A percentile compares a stretch with the other conserved stretches of the same genome.
Conservation (phyloP, 306 rosid genomes). For the Pterocarpus santalinus region DNA sequence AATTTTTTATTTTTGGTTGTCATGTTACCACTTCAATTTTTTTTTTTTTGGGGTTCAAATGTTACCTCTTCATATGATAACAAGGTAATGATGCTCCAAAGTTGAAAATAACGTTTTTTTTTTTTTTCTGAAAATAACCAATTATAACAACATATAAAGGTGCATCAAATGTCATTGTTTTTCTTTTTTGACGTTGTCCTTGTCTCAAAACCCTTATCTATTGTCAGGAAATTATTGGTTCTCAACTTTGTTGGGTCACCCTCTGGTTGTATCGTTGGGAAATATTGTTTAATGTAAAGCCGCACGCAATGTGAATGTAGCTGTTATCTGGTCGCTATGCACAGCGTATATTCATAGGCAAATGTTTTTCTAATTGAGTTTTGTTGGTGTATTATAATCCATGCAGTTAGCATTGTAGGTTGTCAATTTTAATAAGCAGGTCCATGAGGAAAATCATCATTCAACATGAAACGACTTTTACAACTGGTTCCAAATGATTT, state of each 20-base stretch:
- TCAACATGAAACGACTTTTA: slow-evolving; percentile 39
- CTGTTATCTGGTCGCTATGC: slow-evolving; percentile 32
- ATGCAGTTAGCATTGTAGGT: slow-evolving; percentile 26
- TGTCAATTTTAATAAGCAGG: slow-evolving; percentile 44
- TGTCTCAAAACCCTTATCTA: slow-evolving; percentile 25
- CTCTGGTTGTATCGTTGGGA: neutral
- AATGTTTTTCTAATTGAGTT: slow-evolving; percentile 1
- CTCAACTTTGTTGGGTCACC: neutral
- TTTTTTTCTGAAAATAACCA: neutral
- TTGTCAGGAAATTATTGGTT: neutral
- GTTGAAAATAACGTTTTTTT: neutral
- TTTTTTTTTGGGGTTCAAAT: neutral
- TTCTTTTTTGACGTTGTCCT: neutral
- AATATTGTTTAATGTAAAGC: neutral
- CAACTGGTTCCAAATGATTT: slow-evolving; percentile 33
- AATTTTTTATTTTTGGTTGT: neutral
- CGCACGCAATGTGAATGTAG: slow-evolving; percentile 8
- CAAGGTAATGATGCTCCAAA: neutral
- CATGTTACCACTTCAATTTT: neutral
- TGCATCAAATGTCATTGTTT: neutral
- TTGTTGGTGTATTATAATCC: slow-evolving; percentile 35
- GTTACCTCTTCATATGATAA: neutral
- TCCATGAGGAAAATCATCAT: neutral
- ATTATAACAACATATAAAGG: neutral
- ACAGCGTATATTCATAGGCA: neutral